Percentiles rank a stretch among this genome's conserved stretches.
Conservation (phyloP, 192 early-diverging fungal genomes). For the Chytriomyces sp. region DNA sequence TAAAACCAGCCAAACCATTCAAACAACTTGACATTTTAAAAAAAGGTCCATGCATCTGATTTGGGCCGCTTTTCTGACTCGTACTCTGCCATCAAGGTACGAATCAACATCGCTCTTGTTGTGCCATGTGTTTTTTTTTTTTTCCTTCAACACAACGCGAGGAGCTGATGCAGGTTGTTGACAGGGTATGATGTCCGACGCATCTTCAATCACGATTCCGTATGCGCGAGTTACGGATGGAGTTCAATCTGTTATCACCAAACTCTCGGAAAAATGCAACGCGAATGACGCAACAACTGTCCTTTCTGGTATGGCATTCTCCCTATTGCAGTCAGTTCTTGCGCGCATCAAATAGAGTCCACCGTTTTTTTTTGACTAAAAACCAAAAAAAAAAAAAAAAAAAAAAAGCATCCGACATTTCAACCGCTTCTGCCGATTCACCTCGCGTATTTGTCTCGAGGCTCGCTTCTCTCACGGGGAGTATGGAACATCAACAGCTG, state of each 20-base stretch:
- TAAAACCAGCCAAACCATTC: background rate
- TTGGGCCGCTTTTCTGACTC: slow-evolving; percentile 14
- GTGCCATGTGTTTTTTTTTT: background rate
- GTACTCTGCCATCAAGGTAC: slow-evolving; percentile 15
- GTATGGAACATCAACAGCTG: background rate
- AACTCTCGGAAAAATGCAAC: background rate
- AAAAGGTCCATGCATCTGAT: slow-evolving; percentile 21
- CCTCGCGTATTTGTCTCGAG: background rate
- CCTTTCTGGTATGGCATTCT: too few species aligned
- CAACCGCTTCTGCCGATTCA: too few species aligned
- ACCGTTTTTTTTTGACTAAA: too few species aligned
- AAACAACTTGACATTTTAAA: background rate
- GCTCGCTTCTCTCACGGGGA: background rate
- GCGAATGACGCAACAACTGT: background rate
- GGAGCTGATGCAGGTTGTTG: background rate
- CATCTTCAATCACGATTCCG: slow-evolving; percentile 12
- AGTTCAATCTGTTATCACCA: background rate
- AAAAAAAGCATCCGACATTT: too few species aligned
- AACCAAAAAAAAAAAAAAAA: too few species aligned
- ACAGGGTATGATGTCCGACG: background rate
- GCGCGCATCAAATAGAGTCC: too few species aligned
- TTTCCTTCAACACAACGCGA: too few species aligned
- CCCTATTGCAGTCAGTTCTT: too few species aligned
- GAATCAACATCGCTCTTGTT: background rate
- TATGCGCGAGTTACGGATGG: slow-evolving; percentile 8